Evolutionary conservation across 352 stramenopile genomes (phyloP), one percentile per base, ranked within the genome.

Genomic region (Pythium aristosporum): DNA sequence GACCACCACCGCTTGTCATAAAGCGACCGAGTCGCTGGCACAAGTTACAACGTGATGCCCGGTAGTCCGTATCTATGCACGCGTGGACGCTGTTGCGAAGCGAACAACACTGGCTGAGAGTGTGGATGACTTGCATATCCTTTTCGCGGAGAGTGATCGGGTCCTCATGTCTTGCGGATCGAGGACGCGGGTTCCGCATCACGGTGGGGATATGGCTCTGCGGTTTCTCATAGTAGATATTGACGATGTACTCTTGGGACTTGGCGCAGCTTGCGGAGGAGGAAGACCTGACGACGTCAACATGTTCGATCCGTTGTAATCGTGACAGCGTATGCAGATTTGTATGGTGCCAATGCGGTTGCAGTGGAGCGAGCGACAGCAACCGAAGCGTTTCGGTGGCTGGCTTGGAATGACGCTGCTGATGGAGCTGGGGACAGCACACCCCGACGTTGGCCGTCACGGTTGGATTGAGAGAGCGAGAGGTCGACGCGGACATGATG

Each of bases 41-140:
- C 5, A 18, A 11, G 25, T 41, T 16, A 21, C 61, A 67, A 15
- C n/a, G 34, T 15, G 61, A 49, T 30, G 39, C 61, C 2, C 21
- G 39, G 25, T 67, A 42, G 23, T 43, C 52, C 6, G 25, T 42
- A 16, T 67, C 34, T 13, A 60, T 52, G 18, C 52, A 67, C 20
- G 61, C 44, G 41, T 67, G 61, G 5, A 67, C 13, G 18, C 34
- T 60, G 36, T 67, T 57, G 28, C 61, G 61, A 9, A 61, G 36
- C 23, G 53, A 44, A 12, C 43, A 51, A 34, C 61, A 67, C 23
- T 67, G 49, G 9, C 39, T 28, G n/a, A 55, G 21, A 16, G 51
- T 46, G 37, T 61, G 61, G 20, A 25, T 16, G 5, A 67, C 36
- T 32, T 53, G 37, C 42, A 48, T 2, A 23, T 48, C n/a, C 2